Evolutionary conservation across 2,329 filamentous ascomycete genomes (phyloP).

Genomic region (Diaporthe vaccinii): DNA sequence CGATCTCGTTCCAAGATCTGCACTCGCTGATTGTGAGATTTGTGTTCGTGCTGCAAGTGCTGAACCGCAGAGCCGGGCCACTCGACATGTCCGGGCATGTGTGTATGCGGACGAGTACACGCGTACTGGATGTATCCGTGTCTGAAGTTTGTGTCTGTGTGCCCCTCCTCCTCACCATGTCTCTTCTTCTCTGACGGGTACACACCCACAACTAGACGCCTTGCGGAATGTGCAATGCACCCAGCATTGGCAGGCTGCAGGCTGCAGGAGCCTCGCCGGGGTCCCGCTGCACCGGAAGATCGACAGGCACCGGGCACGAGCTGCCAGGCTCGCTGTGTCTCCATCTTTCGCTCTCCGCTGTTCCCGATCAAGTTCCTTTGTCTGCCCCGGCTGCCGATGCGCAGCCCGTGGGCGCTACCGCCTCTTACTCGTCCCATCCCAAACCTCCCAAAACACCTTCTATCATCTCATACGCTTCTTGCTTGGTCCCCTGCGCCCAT

Average conservation of each 20-base stretch:
- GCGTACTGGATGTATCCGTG: neutral
- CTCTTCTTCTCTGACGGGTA: neutral
- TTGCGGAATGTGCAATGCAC: too few relatives aligned
- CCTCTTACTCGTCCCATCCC: conserved; percentile 9
- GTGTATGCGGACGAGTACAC: neutral
- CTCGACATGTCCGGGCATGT: neutral
- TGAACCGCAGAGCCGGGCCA: conserved; percentile 18
- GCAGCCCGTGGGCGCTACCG: neutral
- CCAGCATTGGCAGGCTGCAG: neutral
- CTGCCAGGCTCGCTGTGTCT: conserved; percentile 1
- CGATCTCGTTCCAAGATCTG: conserved; percentile 4
- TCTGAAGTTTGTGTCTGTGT: conserved; percentile 15
- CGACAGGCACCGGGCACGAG: conserved; percentile 20
- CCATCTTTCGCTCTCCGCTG: neutral
- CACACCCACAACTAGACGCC: neutral
- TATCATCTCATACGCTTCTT: conserved; percentile 22
- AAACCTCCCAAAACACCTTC: conserved; percentile 25
- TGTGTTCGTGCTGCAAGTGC: neutral
- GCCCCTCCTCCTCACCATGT: neutral
- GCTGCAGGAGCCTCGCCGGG: conserved; percentile 7
- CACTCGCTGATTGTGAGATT: neutral
- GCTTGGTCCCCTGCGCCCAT: neutral
- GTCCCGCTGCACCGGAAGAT: conserved; percentile 13
- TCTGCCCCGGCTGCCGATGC: neutral
- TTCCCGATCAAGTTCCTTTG: neutral